phyloP scores from a whole-genome alignment of 116 monocot genomes.

The Phalaenopsis hybrid region DNA sequence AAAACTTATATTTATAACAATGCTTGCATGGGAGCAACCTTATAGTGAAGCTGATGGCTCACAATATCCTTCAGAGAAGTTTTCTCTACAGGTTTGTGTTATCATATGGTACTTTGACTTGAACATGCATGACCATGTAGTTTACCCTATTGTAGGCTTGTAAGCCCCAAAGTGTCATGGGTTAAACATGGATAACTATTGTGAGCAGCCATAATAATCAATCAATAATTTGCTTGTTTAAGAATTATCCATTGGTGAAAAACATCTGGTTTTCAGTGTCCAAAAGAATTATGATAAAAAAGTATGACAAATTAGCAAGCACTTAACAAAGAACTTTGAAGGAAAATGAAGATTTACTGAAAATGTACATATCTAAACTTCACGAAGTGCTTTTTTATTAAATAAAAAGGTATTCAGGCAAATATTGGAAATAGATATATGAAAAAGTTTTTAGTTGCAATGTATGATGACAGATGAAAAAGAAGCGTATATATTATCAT shows the following conservation, averaged over 20 bases:
- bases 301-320: not conserved
- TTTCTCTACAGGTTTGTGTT: conserved; percentile 58
- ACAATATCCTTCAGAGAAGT: conserved; percentile 35
- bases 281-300: not conserved
- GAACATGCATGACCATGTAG: not conserved
- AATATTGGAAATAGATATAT: too few species aligned
- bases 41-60: conserved; percentile 32
- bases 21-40: conserved; percentile 97
- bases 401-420: too few species aligned
- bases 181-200: not conserved
- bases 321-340: not conserved
- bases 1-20: conserved; percentile 87
- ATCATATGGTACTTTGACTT: not conserved
- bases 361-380: not conserved
- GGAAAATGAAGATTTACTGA: not conserved
- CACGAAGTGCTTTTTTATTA: too few species aligned
- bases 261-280: not conserved
- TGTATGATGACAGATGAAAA: too few species aligned
- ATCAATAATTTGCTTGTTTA: not conserved
- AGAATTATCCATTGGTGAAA: not conserved
- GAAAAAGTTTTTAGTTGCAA: too few species aligned
- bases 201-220: not conserved
- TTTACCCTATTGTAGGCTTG: not conserved
- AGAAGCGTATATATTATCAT: too few species aligned
- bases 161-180: not conserved